Evolutionary conservation across 225 moss, liverwort and hornwort species (phyloP).

Genomic region (Marchantia paleacea): DNA sequence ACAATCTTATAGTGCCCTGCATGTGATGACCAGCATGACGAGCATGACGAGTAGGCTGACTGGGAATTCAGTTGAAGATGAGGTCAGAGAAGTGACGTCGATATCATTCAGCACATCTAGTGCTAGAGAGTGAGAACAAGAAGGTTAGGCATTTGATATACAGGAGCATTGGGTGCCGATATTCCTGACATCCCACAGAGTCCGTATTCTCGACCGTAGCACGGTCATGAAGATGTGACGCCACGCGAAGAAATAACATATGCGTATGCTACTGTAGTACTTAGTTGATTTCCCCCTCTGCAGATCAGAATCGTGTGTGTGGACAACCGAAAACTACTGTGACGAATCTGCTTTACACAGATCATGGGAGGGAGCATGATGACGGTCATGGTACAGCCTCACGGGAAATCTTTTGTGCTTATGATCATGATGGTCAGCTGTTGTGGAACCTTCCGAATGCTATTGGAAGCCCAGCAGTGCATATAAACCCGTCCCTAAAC

Average conservation of each 20-base stretch:
- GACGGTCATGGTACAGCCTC: neutral
- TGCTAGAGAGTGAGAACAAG: neutral
- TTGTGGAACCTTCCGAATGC: no score
- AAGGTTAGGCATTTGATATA: neutral
- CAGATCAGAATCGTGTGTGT: no score
- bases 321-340: no score
- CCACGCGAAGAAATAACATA: neutral
- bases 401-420: neutral
- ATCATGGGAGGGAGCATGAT: neutral
- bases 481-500: no score
- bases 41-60: no score
- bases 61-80: neutral
- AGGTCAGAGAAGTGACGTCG: neutral
- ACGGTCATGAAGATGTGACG: neutral
- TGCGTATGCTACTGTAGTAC: neutral
- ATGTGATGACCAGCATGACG: no score
- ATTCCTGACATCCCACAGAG: neutral
- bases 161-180: neutral
- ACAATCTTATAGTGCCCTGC: no score
- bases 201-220: neutral
- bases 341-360: neutral
- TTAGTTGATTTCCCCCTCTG: no score
- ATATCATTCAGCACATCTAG: neutral
- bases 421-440: neutral
- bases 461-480: no score